Evolutionary conservation across 2,329 filamentous ascomycete species (phyloP), one percentile per base, ranked within the genome.

Genomic region (Scedosporium dehoogii): DNA sequence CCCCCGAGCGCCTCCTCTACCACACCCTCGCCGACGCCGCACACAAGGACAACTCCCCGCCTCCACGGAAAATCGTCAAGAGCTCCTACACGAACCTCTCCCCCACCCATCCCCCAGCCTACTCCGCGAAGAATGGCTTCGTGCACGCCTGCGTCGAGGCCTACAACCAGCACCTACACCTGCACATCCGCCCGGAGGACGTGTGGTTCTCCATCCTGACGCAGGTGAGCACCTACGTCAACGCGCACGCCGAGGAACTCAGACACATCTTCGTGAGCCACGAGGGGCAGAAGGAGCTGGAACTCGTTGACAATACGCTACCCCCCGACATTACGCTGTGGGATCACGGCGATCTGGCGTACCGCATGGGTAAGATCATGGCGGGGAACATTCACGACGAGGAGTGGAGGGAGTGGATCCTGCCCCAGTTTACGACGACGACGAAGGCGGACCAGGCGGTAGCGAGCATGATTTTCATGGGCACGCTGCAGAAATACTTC

Each of bases 161-260:
- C 0, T 82, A 81, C 74, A 78, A 74, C 42, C 69, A 76, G 58
- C 79, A 82, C 61, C 76, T 81, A 62, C 75, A 81, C 65, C 71
- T 84, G 1, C 71, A 74, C 1, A 69, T 84, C 12, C 75, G 81
- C 0, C 80, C 81, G 0, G 80, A 84, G 42, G 80, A 82, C 59
- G 70, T 84, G 29, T 84, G 81, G 81, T 78, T 83, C 65, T 75
- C 81, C 57, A 79, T 83, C 60, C 71, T 84, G 3, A 72, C 73
- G 0, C 81, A 84, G 69, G 70, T 84, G 56, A 79, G 77, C 66
- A 74, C 78, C 59, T 83, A 78, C 68, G 76, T 83, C 70, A 74
- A 76, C 38, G 70, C 70, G 0, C 72, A 84, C 64, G 73, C 77
- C 5, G 78, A 82, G 58, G 71, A 77, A 4, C 59, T 82, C 1